Conservation (phyloP, 768 basidiomycete genomes). For the Leccinum ochraceum region DNA sequence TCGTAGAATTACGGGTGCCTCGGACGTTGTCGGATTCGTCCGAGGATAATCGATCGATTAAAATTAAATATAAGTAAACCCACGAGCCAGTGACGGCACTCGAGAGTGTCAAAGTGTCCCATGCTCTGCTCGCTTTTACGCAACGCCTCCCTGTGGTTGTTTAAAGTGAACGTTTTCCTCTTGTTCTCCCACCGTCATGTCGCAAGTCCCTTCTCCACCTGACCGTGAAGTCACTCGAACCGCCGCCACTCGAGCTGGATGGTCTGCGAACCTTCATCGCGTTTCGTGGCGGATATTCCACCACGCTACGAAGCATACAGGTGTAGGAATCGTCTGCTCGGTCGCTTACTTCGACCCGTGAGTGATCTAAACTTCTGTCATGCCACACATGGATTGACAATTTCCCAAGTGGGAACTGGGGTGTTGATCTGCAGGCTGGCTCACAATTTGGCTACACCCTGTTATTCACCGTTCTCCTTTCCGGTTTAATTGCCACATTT, state of each 20-base stretch:
- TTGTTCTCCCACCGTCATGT: slow-evolving; percentile 16
- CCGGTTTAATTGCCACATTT: slow-evolving; percentile 81
- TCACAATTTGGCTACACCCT: slow-evolving; percentile 83
- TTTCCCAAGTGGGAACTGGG: slow-evolving; percentile 74
- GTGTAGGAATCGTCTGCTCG: slow-evolving; percentile 83
- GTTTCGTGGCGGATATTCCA: slow-evolving; percentile 38
- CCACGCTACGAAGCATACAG: slow-evolving; percentile 67
- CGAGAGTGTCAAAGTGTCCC: no score
- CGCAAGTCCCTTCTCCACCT: not conserved
- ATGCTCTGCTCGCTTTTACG: slow-evolving; percentile 4
- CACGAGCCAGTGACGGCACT: no score
- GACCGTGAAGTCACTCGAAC: slow-evolving; percentile 7
- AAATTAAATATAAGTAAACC: no score
- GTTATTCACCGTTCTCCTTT: slow-evolving; percentile 80
- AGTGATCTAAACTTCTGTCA: slow-evolving; percentile 29
- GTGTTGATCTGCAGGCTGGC: slow-evolving; percentile 87
- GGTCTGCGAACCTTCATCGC: slow-evolving; percentile 22
- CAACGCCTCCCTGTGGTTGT: not conserved
- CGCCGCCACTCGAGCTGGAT: slow-evolving; percentile 4
- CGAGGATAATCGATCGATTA: no score
- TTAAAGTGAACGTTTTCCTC: not conserved
- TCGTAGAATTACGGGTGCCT: no score
- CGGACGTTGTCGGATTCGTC: no score
- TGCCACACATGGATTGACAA: not conserved
- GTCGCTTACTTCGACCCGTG: slow-evolving; percentile 91